phyloP scores from a whole-genome alignment of 1,139 yeast species.

The Debaryomycetaceae sp. region DNA sequence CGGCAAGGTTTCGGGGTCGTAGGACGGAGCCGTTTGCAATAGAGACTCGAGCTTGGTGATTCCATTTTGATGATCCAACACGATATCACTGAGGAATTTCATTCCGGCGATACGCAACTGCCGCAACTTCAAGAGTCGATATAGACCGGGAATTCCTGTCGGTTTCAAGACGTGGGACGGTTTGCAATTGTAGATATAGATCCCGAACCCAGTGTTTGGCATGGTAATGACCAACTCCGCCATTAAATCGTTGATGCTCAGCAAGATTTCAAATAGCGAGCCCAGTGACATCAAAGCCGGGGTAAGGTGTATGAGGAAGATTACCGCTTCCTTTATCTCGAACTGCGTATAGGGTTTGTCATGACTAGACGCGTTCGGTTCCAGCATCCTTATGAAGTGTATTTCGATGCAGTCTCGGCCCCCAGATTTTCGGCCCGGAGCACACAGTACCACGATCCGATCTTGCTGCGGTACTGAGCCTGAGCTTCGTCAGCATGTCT shows the following conservation, averaged over 20 bases:
- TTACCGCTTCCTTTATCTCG: slow-evolving; percentile 53
- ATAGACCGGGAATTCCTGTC: slow-evolving; percentile 16
- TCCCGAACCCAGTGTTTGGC: slow-evolving; percentile 58
- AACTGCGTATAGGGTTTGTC: slow-evolving; percentile 18
- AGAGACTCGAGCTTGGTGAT: slow-evolving; percentile 8
- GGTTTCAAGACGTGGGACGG: slow-evolving; percentile 11
- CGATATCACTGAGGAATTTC: slow-evolving; percentile 24
- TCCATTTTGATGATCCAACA: slow-evolving; percentile 18
- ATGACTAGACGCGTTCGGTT: too few species aligned
- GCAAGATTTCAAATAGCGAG: slow-evolving; percentile 42
- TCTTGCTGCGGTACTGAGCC: too few species aligned
- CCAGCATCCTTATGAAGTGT: too few species aligned
- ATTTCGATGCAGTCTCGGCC: too few species aligned
- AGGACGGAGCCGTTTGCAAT: slow-evolving; percentile 7
- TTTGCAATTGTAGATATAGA: slow-evolving; percentile 46
- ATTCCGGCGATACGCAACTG: slow-evolving; percentile 29
- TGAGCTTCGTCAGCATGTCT: too few species aligned
- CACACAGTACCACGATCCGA: too few species aligned
- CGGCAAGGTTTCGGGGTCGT: slow-evolving; percentile 11
- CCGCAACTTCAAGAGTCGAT: slow-evolving; percentile 22
- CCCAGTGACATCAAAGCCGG: slow-evolving; percentile 33
- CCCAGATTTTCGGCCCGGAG: too few species aligned
- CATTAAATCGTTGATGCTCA: slow-evolving; percentile 44
- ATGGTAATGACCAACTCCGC: slow-evolving; percentile 46
- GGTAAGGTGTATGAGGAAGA: slow-evolving; percentile 52